A percentile compares a stretch with the other conserved stretches of the same genome.
Evolutionary conservation across 208 protist genomes (phyloP).

Genomic region (Borovskyia barvae): DNA sequence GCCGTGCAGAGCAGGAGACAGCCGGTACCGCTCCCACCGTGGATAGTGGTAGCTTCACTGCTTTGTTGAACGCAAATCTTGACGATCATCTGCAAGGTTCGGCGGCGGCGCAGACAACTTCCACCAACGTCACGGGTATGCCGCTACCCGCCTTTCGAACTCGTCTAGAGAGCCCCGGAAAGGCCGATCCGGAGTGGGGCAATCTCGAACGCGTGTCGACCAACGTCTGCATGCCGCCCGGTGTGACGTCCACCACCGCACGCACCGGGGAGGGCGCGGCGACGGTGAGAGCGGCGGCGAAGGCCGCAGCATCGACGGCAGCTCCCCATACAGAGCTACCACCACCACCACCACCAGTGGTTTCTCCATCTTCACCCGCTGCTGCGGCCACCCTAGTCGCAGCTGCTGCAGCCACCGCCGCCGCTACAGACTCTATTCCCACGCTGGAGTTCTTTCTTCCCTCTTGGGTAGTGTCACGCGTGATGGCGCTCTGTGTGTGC

Average conservation of each 20-base stretch:
- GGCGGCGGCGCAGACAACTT: too few relatives aligned
- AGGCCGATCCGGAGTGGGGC: constrained; percentile 45
- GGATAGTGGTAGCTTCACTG: too few relatives aligned
- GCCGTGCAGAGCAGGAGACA: too few relatives aligned
- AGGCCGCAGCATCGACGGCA: too few relatives aligned
- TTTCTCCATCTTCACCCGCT: background rate
- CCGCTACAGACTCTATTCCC: background rate
- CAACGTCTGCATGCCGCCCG: constrained; percentile 18
- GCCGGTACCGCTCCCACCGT: too few relatives aligned
- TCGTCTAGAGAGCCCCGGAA: too few relatives aligned
- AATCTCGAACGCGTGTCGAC: constrained; percentile 27
- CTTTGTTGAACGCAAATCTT: too few relatives aligned
- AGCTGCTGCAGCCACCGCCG: background rate
- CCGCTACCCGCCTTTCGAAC: too few relatives aligned
- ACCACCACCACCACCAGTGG: background rate
- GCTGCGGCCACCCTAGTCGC: background rate
- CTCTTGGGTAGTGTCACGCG: constrained; percentile 6
- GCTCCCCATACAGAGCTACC: background rate
- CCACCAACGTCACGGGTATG: too few relatives aligned
- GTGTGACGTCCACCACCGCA: background rate
- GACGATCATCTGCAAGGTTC: too few relatives aligned
- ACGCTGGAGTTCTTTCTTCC: constrained; percentile 29
- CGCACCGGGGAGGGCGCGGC: background rate
- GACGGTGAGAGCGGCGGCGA: background rate
- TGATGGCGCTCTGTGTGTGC: constrained; percentile 17